Evolutionary conservation across 2,329 filamentous ascomycete species (phyloP).

Genomic region (Didymosphaeria variabile): DNA sequence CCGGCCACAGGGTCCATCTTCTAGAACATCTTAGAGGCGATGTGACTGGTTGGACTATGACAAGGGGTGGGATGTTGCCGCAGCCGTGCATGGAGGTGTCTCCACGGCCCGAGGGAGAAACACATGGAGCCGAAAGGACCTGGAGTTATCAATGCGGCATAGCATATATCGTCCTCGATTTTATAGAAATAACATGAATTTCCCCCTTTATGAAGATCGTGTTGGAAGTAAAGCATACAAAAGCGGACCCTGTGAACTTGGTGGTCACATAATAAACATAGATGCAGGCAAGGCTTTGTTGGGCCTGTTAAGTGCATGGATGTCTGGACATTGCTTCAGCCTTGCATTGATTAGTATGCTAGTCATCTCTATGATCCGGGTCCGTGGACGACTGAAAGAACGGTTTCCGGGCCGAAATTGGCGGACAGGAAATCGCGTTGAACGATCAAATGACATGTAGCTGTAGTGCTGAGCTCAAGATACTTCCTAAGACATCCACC

Average conservation of each 20-base stretch:
- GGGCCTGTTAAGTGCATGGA: slow-evolving; percentile 5
- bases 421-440: not conserved
- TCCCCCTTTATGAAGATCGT: not conserved
- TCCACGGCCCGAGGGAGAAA: not conserved
- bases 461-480: not conserved
- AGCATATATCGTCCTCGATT: not conserved
- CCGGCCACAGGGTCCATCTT: not conserved
- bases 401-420: slow-evolving; percentile 4
- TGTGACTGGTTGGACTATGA: not conserved
- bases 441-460: not conserved
- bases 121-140: not conserved
- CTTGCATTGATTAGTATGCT: slow-evolving; percentile 4
- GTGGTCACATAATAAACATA: not conserved
- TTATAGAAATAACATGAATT: not conserved
- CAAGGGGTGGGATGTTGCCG: not conserved
- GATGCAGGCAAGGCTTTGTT: not conserved
- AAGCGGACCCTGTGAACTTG: not conserved
- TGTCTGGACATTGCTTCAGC: not conserved
- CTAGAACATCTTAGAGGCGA: not conserved
- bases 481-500: not conserved
- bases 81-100: not conserved
- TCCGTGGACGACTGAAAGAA: slow-evolving; percentile 2
- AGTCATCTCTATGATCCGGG: not conserved
- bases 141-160: not conserved
- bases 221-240: not conserved